Evolutionary conservation across 306 rosid species (phyloP).

Genomic region (Lathyrus tuberosus): DNA sequence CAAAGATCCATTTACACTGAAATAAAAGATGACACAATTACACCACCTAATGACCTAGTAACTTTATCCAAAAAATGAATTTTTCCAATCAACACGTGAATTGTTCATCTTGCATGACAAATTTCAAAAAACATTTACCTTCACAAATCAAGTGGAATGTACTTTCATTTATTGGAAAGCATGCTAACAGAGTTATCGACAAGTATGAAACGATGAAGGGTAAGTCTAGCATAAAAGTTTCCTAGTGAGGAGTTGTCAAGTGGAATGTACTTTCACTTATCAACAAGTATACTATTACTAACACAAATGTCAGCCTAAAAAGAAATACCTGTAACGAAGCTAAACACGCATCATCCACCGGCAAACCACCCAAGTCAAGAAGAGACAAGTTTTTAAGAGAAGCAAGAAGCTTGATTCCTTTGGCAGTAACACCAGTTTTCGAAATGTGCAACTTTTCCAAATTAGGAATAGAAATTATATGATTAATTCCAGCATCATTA

Average conservation of each 20-base stretch:
- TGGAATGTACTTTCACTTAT: not conserved
- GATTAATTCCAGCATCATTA: slow-evolving; percentile 71
- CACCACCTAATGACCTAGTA: too few relatives aligned
- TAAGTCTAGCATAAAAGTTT: not conserved
- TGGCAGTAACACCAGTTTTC: slow-evolving; percentile 64
- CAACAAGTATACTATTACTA: not conserved
- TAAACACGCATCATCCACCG: slow-evolving; percentile 67
- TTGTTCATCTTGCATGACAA: slow-evolving; percentile 15
- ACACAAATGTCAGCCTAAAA: not conserved
- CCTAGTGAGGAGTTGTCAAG: too few relatives aligned
- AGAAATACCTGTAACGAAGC: slow-evolving; percentile 65
- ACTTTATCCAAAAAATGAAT: too few relatives aligned
- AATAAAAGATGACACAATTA: slow-evolving; percentile 4
- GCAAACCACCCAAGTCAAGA: slow-evolving; percentile 92
- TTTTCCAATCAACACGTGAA: slow-evolving; percentile 1
- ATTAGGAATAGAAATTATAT: slow-evolving; percentile 61
- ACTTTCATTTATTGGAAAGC: too few relatives aligned
- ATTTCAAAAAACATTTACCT: not conserved
- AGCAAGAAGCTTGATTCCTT: slow-evolving; percentile 69
- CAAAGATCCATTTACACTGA: not conserved
- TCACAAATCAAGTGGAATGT: slow-evolving; percentile 7
- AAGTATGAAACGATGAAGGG: too few relatives aligned
- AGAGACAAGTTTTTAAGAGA: slow-evolving; percentile 61
- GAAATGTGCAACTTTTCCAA: slow-evolving; percentile 71
- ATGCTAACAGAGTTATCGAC: too few relatives aligned